phyloP scores from a whole-genome alignment of 495 filamentous ascomycete genomes.

The Podospora pseudocomata region DNA sequence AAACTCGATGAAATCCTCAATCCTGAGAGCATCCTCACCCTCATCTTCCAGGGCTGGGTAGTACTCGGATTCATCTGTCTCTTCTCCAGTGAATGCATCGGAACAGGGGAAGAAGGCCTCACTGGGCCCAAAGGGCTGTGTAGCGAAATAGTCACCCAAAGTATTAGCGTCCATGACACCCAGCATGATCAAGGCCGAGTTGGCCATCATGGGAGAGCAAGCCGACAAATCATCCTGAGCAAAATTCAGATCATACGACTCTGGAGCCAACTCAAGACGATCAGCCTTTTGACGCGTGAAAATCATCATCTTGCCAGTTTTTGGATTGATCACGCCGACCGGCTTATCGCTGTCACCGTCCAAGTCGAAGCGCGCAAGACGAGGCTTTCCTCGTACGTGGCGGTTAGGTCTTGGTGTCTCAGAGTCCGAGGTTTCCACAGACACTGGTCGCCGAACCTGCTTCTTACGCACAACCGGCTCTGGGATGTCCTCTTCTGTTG shows the following conservation, averaged over 20 bases:
- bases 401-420: conserved; percentile 40
- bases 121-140: conserved; percentile 57
- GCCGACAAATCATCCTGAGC: conserved; percentile 39
- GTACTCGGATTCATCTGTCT: conserved; percentile 31
- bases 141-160: conserved; percentile 57
- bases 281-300: conserved; percentile 43
- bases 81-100: conserved; percentile 40
- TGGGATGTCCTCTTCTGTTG: conserved; percentile 76
- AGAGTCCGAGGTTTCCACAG: conserved; percentile 41
- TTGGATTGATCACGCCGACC: conserved; percentile 66
- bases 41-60: conserved; percentile 46
- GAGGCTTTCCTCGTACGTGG: conserved; percentile 41
- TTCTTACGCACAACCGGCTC: conserved; percentile 55
- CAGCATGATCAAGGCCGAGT: conserved; percentile 74
- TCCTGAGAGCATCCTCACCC: conserved; percentile 62
- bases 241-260: conserved; percentile 46
- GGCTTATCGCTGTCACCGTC: conserved; percentile 60
- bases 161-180: conserved; percentile 56
- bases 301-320: conserved; percentile 69
- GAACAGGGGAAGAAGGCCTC: conserved; percentile 73
- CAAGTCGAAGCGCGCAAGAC: conserved; percentile 53
- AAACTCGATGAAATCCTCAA: conserved; percentile 72
- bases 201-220: conserved; percentile 61
- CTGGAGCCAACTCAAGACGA: conserved; percentile 44
- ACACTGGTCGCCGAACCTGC: conserved; percentile 41